phyloP scores from a whole-genome alignment of 2,329 filamentous ascomycete species.

The Penicillium sp. region DNA sequence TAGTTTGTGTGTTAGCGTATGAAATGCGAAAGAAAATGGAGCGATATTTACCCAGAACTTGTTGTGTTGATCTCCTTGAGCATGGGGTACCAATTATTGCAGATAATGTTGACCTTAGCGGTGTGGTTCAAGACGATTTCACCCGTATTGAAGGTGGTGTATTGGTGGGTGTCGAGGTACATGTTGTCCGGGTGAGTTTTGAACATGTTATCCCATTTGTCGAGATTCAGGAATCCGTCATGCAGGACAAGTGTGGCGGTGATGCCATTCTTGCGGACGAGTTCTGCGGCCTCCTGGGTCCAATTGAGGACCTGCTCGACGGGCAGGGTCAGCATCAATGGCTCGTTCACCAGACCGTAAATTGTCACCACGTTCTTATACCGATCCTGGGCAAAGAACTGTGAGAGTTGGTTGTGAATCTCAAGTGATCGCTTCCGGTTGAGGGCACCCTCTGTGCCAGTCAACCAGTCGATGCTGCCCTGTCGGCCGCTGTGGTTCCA shows the following conservation, averaged over 20 bases:
- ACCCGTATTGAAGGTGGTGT: slow-evolving; percentile 93
- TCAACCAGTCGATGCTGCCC: slow-evolving; percentile 81
- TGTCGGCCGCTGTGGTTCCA: slow-evolving; percentile 94
- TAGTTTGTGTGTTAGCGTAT: slow-evolving; percentile 21
- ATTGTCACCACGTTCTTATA: slow-evolving; percentile 90
- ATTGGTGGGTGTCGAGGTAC: slow-evolving; percentile 95
- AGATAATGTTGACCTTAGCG: slow-evolving; percentile 83
- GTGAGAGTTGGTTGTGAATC: slow-evolving; percentile 78
- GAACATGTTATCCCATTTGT: slow-evolving; percentile 85
- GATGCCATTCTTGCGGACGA: slow-evolving; percentile 75
- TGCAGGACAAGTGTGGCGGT: slow-evolving; percentile 75
- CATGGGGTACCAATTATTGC: slow-evolving; percentile 81
- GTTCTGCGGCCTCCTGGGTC: slow-evolving; percentile 69
- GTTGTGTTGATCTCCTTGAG: slow-evolving; percentile 69
- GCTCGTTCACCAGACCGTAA: slow-evolving; percentile 94
- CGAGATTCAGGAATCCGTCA: slow-evolving; percentile 89
- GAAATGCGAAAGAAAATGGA: background rate
- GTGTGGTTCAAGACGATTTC: slow-evolving; percentile 80
- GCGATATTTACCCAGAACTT: slow-evolving; percentile 56
- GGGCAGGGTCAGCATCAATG: slow-evolving; percentile 74
- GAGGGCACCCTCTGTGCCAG: slow-evolving; percentile 75
- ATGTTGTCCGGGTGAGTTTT: slow-evolving; percentile 65
- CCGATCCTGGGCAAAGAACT: slow-evolving; percentile 89
- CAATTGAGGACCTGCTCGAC: slow-evolving; percentile 68
- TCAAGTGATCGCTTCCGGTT: slow-evolving; percentile 82